Evolutionary conservation across 331 rosid species (phyloP).

Genomic region (Cydonia oblonga): DNA sequence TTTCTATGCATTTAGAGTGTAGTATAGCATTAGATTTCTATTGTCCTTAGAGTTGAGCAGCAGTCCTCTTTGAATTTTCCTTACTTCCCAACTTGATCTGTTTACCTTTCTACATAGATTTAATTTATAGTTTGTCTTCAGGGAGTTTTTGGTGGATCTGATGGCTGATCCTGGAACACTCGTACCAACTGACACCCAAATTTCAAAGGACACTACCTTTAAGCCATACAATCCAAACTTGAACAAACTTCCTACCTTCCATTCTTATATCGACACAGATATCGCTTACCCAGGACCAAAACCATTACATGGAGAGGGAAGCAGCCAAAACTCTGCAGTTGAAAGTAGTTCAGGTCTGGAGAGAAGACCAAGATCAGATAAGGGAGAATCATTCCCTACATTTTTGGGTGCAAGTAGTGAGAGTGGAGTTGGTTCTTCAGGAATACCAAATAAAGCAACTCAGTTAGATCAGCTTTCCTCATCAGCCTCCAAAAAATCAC

Average conservation of each 20-base stretch:
- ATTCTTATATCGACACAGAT: conserved; percentile 40
- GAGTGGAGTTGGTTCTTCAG: conserved; percentile 40
- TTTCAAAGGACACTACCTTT: conserved; percentile 36
- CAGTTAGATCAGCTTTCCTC: conserved; percentile 38
- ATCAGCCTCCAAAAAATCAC: conserved; percentile 37
- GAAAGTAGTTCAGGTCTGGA: conserved; percentile 31
- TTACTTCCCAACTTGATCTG: neutral
- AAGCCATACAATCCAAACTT: conserved; percentile 51
- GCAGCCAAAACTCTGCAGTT: conserved; percentile 44
- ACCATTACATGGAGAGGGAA: conserved; percentile 58
- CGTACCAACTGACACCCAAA: conserved; percentile 71
- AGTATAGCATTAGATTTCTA: neutral
- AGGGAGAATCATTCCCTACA: conserved; percentile 34
- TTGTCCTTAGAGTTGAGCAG: neutral
- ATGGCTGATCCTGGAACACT: conserved; percentile 98
- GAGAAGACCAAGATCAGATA: conserved; percentile 37
- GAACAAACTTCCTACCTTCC: conserved; percentile 29
- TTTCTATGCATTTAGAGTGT: neutral
- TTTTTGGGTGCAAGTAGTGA: conserved; percentile 33
- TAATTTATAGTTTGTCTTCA: conserved; percentile 38
- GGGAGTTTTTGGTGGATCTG: conserved; percentile 98
- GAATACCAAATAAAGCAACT: conserved; percentile 24
- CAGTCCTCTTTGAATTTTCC: neutral
- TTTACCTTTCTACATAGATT: neutral
- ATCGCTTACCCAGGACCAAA: conserved; percentile 38